phyloP scores from a whole-genome alignment of 805 yeast species.

The Candida ascalaphidarum region DNA sequence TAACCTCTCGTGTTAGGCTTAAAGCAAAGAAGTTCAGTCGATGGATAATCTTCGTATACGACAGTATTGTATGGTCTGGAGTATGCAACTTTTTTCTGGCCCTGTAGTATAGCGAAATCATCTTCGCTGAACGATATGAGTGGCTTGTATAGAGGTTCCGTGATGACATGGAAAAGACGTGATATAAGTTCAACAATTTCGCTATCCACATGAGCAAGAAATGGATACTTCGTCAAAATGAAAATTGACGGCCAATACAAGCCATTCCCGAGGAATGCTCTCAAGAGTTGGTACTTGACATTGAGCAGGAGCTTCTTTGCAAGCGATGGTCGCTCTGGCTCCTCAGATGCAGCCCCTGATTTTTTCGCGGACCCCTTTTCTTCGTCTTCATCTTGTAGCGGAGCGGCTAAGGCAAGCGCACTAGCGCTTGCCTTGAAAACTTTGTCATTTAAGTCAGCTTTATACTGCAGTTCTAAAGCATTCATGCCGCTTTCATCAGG shows the following conservation, averaged over 20 bases:
- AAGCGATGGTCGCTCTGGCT: slow-evolving; percentile 3
- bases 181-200: slow-evolving; percentile 40
- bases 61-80: slow-evolving; percentile 18
- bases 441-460: slow-evolving; percentile 41
- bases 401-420: slow-evolving; percentile 84
- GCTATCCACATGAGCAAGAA: slow-evolving; percentile 44
- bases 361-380: slow-evolving; percentile 21
- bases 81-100: slow-evolving; percentile 12
- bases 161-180: slow-evolving; percentile 38
- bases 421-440: slow-evolving; percentile 58
- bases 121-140: slow-evolving; percentile 10
- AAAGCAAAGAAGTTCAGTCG: slow-evolving; percentile 15
- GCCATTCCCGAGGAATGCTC: slow-evolving; percentile 50
- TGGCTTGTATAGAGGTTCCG: slow-evolving; percentile 38
- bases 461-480: slow-evolving; percentile 34
- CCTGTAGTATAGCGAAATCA: slow-evolving; percentile 14
- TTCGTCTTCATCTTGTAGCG: slow-evolving; percentile 61
- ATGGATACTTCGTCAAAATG: slow-evolving; percentile 55
- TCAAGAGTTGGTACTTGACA: slow-evolving; percentile 32
- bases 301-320: slow-evolving; percentile 13
- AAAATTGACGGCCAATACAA: slow-evolving; percentile 53
- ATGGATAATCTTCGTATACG: slow-evolving; percentile 14
- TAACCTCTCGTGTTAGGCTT: slow-evolving; percentile 18
- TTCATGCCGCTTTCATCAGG: slow-evolving; percentile 45
- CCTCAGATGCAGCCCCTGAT: slow-evolving; percentile 1